These are phyloP conservation scores for Cystofilobasidium bisporidii DNA, from an alignment of 768 basidiomycete genomes.

Conservation along the genomic window DNA sequence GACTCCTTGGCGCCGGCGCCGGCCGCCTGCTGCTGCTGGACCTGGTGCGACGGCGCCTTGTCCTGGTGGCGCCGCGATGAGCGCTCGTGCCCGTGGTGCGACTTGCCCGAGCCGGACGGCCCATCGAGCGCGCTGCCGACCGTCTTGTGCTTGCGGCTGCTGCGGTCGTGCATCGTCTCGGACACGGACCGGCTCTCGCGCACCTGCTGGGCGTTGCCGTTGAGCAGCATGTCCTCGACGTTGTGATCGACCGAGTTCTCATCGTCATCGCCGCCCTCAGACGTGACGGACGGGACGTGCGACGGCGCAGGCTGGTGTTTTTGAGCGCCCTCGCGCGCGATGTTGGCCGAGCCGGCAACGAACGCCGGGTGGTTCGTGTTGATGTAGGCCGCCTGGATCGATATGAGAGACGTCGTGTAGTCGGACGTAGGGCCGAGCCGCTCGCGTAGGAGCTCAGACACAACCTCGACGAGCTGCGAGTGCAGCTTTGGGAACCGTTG, in stretches of 20 bases:
- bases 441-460: conserved; percentile 91
- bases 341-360: conserved; percentile 27
- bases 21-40: conserved; percentile 7
- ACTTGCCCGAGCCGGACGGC: conserved; percentile 32
- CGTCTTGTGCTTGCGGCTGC: conserved; percentile 44
- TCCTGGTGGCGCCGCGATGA: conserved; percentile 28
- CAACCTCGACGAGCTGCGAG: conserved; percentile 85
- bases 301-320: conserved; percentile 17
- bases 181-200: conserved; percentile 64
- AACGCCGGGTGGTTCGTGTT: conserved; percentile 73
- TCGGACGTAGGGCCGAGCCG: conserved; percentile 91
- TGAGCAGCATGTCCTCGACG: conserved; percentile 40
- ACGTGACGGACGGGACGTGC: conserved; percentile 18
- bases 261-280: conserved; percentile 58
- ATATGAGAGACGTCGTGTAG: conserved; percentile 90
- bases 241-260: conserved; percentile 46
- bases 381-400: conserved; percentile 97
- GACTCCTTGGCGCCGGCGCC: conserved; percentile 49
- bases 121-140: background rate
- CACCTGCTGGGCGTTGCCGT: conserved; percentile 36
- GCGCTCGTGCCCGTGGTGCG: conserved; percentile 39
- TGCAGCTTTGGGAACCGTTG: conserved; percentile 91
- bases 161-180: conserved; percentile 65
- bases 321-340: conserved; percentile 24
- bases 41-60: conserved; percentile 31